Percentiles rank a stretch among this genome's conserved stretches.
phyloP scores from a whole-genome alignment of 192 early-diverging fungal species.

The Lobulomyces angularis region DNA sequence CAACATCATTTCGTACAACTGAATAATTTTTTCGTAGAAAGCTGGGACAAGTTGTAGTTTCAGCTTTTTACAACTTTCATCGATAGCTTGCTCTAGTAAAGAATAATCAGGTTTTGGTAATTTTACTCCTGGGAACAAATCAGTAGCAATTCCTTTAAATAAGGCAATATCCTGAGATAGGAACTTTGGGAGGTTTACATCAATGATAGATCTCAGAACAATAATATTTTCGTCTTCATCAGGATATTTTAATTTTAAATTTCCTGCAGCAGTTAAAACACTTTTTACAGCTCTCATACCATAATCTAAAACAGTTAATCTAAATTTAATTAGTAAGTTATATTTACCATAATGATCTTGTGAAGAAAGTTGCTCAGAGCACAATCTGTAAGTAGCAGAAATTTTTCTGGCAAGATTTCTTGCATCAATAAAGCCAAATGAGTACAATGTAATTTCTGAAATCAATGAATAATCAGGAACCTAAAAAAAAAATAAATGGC shows the following conservation, averaged over 20 bases:
- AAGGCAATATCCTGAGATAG: slow-evolving; percentile 50
- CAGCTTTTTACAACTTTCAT: slow-evolving; percentile 28
- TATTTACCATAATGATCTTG: slow-evolving; percentile 58
- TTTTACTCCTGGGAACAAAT: slow-evolving; percentile 45
- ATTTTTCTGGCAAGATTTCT: slow-evolving; percentile 45
- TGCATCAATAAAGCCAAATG: slow-evolving; percentile 51
- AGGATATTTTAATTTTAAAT: slow-evolving; percentile 50
- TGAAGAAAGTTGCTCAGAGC: slow-evolving; percentile 48
- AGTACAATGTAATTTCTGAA: slow-evolving; percentile 51
- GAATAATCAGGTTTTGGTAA: slow-evolving; percentile 50
- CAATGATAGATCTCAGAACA: slow-evolving; percentile 45
- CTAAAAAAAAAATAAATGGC: slow-evolving; percentile 2
- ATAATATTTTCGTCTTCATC: slow-evolving; percentile 47
- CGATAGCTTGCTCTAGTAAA: slow-evolving; percentile 31
- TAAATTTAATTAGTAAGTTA: too few relatives aligned
- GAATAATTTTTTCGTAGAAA: slow-evolving; percentile 52
- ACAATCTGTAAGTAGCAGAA: slow-evolving; percentile 41
- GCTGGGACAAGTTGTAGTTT: slow-evolving; percentile 37
- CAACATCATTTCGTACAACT: slow-evolving; percentile 54
- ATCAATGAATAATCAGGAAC: slow-evolving; percentile 50
- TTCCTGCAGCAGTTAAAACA: slow-evolving; percentile 47
- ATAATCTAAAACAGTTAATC: too few relatives aligned
- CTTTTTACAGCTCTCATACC: slow-evolving; percentile 53
- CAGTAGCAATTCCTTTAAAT: slow-evolving; percentile 45
- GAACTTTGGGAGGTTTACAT: slow-evolving; percentile 53